Evolutionary conservation across 2,329 filamentous ascomycete genomes (phyloP).

Genomic region (Aspergillus vadensis): DNA sequence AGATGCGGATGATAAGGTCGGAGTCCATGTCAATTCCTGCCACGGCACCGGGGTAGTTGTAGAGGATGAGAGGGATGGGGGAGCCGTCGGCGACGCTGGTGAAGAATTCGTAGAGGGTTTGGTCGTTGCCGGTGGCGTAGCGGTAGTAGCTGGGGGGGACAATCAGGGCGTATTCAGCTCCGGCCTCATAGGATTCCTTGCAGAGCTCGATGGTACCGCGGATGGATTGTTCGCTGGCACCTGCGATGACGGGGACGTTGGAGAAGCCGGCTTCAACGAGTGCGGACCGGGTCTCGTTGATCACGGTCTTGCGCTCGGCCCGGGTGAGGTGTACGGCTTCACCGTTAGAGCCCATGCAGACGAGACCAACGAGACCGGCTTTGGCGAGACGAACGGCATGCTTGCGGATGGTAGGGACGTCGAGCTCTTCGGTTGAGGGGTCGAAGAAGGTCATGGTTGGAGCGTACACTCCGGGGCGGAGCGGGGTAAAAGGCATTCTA

Average conservation of each 20-base stretch:
- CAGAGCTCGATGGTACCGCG: constrained; percentile 76
- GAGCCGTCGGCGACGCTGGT: constrained; percentile 72
- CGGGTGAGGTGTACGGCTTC: constrained; percentile 83
- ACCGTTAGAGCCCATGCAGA: constrained; percentile 88
- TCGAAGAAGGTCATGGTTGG: constrained; percentile 92
- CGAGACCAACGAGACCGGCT: constrained; percentile 77
- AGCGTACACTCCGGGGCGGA: constrained; percentile 82
- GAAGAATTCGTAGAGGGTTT: constrained; percentile 73
- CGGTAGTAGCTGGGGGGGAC: constrained; percentile 85
- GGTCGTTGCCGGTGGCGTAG: constrained; percentile 68
- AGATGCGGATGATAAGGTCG: constrained; percentile 78
- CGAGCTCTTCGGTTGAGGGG: constrained; percentile 78
- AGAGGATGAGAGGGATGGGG: constrained; percentile 77
- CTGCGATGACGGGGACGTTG: constrained; percentile 77
- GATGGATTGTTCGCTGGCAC: constrained; percentile 79
- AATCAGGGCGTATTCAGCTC: constrained; percentile 77
- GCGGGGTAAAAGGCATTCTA: constrained; percentile 53
- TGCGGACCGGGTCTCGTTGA: constrained; percentile 75
- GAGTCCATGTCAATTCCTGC: constrained; percentile 88
- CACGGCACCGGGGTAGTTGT: constrained; percentile 90
- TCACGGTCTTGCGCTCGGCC: constrained; percentile 74
- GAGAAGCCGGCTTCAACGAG: constrained; percentile 77
- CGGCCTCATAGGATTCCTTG: constrained; percentile 66
- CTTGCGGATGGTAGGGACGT: constrained; percentile 75
- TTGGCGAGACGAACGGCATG: constrained; percentile 77